Base-by-base conservation (phyloP, 2,329 filamentous ascomycete species). In the Stachybotrys chartarum region DNA sequence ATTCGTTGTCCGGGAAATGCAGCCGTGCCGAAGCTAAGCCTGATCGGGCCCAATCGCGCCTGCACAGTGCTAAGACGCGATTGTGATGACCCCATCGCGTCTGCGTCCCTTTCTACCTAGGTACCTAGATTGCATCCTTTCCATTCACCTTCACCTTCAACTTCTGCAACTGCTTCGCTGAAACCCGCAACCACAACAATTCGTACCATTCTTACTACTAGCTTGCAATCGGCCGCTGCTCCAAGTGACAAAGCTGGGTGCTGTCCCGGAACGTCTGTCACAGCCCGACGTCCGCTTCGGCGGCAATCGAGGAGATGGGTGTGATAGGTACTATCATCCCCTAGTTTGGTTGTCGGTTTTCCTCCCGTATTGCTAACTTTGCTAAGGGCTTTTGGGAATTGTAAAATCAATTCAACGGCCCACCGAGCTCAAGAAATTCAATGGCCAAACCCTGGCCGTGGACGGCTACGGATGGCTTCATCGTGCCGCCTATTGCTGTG, bases 401-500 rank as follows among this genome's bases (percentile, higher is more conserved):
- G 84, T 99, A 58, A 97, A 97, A 74, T 97, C 94, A 50, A 97
- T 99, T 54, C 94, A 99, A 57, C 91, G 89, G 67, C 88, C 89
- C 67, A 88, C 84, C 52, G 88, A 90, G 63, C 79, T 99, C 57
- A 95, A 91, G 69, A 91, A 91, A 66, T 97, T 89, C 71, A 76
- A 82, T 12, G 94, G 93, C 53, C 86, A 96, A 72, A 96, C 88
- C 1, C 81, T 99, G 50, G 95, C 89, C n/a, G 86, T 99, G 42
- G 94, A 99, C 71, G 93, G 89, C 56, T 99, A 99, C 79, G 94
- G 93, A 69, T 99, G 95, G 94, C 85, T 99, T 55, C 94, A 99
- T 72, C 87, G 94, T 62, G 95, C 92, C 54, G 91, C 91, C 50
- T 86, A 95, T 61, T 83, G 90, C 52, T 97, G 93, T 75, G 91